Base-by-base conservation (phyloP, 1,284 basidiomycete genomes). In the Irpex rosettiformis region DNA sequence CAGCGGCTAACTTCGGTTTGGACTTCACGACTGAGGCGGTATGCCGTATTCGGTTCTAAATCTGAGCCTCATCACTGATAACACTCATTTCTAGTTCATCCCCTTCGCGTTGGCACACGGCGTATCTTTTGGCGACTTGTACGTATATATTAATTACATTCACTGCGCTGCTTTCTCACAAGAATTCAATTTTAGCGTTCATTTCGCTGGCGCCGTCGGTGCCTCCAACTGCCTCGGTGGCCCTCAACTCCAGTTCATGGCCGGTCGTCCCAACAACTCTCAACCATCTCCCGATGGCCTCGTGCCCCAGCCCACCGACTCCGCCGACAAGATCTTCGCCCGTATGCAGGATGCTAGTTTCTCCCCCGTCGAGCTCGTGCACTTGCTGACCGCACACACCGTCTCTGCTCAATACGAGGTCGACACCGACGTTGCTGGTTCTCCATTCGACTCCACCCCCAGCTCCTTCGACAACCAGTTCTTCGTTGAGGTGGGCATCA, bases 381-480 rank as follows among this genome's bases (percentile, higher is more conserved):
- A 29, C 48, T 52, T 58, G 52, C 47, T 53, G 25, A 27, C 18
- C 51, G 58, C 63, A 4, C 66, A 68, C 63, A 58, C 66, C 11
- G 58, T 67, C 27, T 68, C 66, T 28, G 67, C 68, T 1, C 65
- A 67, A 13, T 66, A 70, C 53, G 43, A 58, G 24, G 61, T 70
- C 11, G 69, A 70, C 21, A 30, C 49, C 0, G 66, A 67, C 48
- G 72, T 76, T 57, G 69, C 65, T 5, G 74, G 73, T 22, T 65
- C 72, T 18, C 75, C 76, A 1, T 75, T 77, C 63, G 76, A 77
- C 60, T 75, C 75, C 11, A 77, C 76, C 13, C 73, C 75, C 3
- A 43, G 56, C 29, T 47, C 52, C 1, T 76, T 78, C 58, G 76
- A 78, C 63, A 49, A 73, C 3, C 75, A 77, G 59, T 73, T 77